Percentiles rank a stretch among this genome's conserved stretches.
Conservation (phyloP, 495 filamentous ascomycete species). For the Opeltia flavorubescens region DNA sequence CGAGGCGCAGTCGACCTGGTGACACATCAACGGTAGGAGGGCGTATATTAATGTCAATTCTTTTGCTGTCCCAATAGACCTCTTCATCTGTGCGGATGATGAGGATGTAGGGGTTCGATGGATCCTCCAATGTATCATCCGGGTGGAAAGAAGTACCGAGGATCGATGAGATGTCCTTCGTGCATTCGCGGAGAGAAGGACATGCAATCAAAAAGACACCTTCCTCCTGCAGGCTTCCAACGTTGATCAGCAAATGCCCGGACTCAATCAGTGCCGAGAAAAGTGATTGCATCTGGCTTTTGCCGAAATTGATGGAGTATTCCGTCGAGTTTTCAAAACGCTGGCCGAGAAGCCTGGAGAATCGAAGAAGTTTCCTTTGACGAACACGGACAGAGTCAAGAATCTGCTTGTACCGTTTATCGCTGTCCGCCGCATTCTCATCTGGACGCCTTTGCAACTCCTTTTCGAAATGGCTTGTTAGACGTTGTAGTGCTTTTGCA, state of each 20-base stretch:
- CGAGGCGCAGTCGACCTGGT: constrained; percentile 69
- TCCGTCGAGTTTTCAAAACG: constrained; percentile 94
- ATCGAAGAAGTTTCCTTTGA: constrained; percentile 76
- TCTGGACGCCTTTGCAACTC: constrained; percentile 73
- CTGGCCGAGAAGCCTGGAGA: constrained; percentile 75
- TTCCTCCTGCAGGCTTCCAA: constrained; percentile 48
- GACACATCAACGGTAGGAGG: constrained; percentile 77
- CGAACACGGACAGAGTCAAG: constrained; percentile 90
- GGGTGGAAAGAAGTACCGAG: constrained; percentile 80
- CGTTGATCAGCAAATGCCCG: constrained; percentile 69
- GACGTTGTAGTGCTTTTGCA: constrained; percentile 71
- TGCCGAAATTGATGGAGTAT: constrained; percentile 63
- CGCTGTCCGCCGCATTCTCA: constrained; percentile 76
- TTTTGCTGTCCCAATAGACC: constrained; percentile 70
- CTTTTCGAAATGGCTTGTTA: constrained; percentile 81
- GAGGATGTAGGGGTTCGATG: constrained; percentile 62
- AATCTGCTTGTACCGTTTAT: constrained; percentile 88
- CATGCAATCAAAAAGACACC: constrained; percentile 78
- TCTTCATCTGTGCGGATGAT: constrained; percentile 70
- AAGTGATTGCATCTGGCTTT: constrained; percentile 52
- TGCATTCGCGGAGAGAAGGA: constrained; percentile 56
- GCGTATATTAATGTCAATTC: constrained; percentile 52
- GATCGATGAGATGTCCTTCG: constrained; percentile 68
- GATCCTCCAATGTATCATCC: constrained; percentile 54
- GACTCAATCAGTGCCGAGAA: constrained; percentile 71